Evolutionary conservation across 2,329 filamentous ascomycete species (phyloP).

Genomic region (Clonostachys rosea): DNA sequence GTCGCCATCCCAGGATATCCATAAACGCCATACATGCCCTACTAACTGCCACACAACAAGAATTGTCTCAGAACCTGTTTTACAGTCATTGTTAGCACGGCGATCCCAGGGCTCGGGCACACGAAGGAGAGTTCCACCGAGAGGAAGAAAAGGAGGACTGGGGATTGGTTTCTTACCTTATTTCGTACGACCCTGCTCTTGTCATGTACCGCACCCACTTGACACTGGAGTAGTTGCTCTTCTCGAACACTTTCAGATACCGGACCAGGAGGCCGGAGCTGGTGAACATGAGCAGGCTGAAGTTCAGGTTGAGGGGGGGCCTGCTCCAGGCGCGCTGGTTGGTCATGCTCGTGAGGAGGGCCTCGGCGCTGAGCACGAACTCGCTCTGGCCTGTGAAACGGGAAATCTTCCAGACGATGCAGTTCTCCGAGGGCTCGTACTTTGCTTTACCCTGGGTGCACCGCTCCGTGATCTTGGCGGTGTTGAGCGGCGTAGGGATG

Average conservation of each 20-base stretch:
- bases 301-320: slow-evolving; percentile 86
- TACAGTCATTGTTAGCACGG: background rate
- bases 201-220: slow-evolving; percentile 99
- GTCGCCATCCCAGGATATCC: background rate
- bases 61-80: background rate
- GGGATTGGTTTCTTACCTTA: slow-evolving; percentile 51
- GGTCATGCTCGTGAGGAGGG: slow-evolving; percentile 91
- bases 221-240: slow-evolving; percentile 97
- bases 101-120: background rate
- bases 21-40: slow-evolving; percentile 2
- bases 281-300: slow-evolving; percentile 96
- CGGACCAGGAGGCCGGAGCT: slow-evolving; percentile 87
- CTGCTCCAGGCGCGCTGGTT: slow-evolving; percentile 96
- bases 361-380: slow-evolving; percentile 91
- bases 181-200: slow-evolving; percentile 94
- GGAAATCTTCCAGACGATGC: slow-evolving; percentile 98
- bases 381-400: slow-evolving; percentile 98
- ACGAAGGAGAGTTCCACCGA: background rate
- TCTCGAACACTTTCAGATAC: slow-evolving; percentile 98
- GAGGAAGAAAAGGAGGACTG: background rate
- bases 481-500: slow-evolving; percentile 95
- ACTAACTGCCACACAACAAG: background rate
- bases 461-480: slow-evolving; percentile 86
- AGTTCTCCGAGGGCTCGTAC: slow-evolving; percentile 97
- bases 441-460: slow-evolving; percentile 96